phyloP scores from a whole-genome alignment of 169 alveolate genomes.

The Plasmodium relictum region DNA sequence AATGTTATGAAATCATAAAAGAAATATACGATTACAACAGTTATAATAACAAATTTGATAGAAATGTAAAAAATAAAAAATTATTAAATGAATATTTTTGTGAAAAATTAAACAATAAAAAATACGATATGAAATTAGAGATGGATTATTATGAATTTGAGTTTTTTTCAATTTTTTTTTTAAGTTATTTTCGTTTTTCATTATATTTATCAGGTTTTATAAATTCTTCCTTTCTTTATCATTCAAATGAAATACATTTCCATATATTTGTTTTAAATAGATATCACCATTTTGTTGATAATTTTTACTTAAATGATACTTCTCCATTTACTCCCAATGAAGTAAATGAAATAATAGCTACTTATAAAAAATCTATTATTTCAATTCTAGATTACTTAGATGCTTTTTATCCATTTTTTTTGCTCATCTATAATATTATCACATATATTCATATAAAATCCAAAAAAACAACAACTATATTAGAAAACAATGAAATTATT shows the following conservation, averaged over 20 bases:
- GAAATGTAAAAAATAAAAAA: constrained; percentile 6
- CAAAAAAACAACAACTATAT: not conserved
- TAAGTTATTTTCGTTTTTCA: constrained; percentile 36
- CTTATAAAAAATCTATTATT: constrained; percentile 46
- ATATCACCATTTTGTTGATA: constrained; percentile 46
- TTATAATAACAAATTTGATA: not conserved
- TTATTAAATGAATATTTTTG: constrained; percentile 16
- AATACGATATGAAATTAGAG: constrained; percentile 19
- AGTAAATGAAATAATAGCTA: constrained; percentile 13
- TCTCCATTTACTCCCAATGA: constrained; percentile 40
- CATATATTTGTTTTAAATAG: constrained; percentile 44
- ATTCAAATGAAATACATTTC: constrained; percentile 50
- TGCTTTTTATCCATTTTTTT: constrained; percentile 31
- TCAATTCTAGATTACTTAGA: constrained; percentile 46
- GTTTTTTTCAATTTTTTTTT: constrained; percentile 33
- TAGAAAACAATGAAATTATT: constrained; percentile 4
- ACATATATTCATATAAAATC: constrained; percentile 4
- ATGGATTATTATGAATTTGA: constrained; percentile 56
- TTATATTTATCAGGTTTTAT: constrained; percentile 41
- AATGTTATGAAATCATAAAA: constrained; percentile 18
- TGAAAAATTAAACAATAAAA: constrained; percentile 22
- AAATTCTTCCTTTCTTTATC: constrained; percentile 49
- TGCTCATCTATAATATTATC: constrained; percentile 16
- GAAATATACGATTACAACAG: constrained; percentile 1
- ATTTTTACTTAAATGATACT: constrained; percentile 10